Conservation (phyloP, 2,329 filamentous ascomycete species). For the Akanthomyces dipterigenus region DNA sequence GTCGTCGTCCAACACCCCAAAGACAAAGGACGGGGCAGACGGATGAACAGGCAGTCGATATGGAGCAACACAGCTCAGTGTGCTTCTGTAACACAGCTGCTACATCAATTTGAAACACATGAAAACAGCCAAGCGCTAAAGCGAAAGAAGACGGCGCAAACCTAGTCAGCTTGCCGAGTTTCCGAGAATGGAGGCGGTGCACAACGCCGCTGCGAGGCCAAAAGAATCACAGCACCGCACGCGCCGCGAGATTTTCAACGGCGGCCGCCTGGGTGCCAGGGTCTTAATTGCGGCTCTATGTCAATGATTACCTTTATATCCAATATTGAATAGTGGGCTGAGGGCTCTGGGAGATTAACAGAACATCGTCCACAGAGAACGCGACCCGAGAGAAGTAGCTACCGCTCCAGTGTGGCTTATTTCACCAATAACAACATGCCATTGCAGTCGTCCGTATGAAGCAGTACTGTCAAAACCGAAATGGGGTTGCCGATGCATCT, state of each 20-base stretch:
- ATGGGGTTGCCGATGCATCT: no score
- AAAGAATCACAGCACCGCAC: not conserved
- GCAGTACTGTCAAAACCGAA: no score
- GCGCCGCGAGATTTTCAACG: not conserved
- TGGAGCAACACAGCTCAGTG: not conserved
- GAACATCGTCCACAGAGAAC: no score
- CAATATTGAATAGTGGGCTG: no score
- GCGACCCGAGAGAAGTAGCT: no score
- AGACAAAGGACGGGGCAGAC: not conserved
- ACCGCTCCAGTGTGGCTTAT: no score
- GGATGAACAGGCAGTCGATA: not conserved
- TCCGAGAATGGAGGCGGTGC: slow-evolving; percentile 4
- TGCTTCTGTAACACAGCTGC: not conserved
- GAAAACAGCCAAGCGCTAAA: not conserved
- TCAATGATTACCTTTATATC: not conserved
- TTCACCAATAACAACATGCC: no score
- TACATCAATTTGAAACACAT: not conserved
- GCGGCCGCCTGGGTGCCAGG: not conserved
- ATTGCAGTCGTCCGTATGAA: not conserved
- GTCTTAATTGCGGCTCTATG: not conserved
- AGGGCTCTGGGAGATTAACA: no score
- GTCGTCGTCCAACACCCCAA: not conserved
- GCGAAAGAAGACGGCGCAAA: not conserved
- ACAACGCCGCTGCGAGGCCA: not conserved
- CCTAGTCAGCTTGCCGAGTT: not conserved